phyloP scores from a whole-genome alignment of 2,329 filamentous ascomycete genomes.

The Aspergillus aculeatus region DNA sequence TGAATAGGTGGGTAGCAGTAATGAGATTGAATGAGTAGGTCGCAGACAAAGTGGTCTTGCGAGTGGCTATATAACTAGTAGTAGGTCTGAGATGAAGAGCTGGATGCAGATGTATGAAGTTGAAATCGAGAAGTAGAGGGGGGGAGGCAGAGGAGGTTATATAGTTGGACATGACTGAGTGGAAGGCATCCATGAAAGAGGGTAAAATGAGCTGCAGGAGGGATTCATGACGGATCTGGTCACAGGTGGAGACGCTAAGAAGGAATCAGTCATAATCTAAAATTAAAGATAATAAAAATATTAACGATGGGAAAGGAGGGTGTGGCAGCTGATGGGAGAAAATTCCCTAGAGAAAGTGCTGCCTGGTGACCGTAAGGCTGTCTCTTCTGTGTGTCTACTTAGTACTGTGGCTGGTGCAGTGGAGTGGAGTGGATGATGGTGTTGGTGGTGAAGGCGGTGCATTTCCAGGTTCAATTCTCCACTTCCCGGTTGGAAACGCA shows the following conservation, averaged over 20 bases:
- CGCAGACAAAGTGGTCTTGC: no score
- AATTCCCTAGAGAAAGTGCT: conserved; percentile 10
- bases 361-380: conserved; percentile 10
- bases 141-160: conserved; percentile 9
- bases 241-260: conserved; percentile 12
- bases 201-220: neutral
- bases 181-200: conserved; percentile 14
- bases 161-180: conserved; percentile 7
- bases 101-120: neutral
- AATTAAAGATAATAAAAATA: conserved; percentile 1
- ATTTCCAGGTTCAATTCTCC: neutral
- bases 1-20: neutral
- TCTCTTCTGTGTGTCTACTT: neutral
- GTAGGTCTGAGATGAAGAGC: neutral
- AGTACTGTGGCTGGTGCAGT: neutral
- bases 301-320: neutral
- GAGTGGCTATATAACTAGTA: no score
- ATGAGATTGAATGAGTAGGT: neutral
- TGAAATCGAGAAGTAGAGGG: neutral
- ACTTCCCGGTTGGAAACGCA: neutral
- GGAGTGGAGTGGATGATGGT: neutral
- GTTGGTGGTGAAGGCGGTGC: neutral
- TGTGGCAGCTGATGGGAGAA: neutral
- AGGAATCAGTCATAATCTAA: neutral
- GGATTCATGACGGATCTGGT: conserved; percentile 21